These are phyloP conservation scores for Trichosphaerium sp. DNA, from an alignment of 78 protist genomes.

Conservation along the genomic window DNA sequence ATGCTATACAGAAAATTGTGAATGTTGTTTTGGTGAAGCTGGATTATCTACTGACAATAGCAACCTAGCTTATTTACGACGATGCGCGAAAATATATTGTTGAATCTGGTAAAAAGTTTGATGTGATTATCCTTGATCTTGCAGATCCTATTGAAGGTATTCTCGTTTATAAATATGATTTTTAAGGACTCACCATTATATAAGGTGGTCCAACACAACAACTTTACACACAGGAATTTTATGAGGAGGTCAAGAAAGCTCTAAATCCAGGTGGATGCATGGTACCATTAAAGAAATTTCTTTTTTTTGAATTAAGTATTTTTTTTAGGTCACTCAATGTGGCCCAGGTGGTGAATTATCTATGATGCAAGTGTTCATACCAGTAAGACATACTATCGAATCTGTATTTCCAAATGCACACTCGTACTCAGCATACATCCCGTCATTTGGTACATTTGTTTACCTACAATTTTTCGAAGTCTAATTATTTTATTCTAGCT, in stretches of 20 bases:
- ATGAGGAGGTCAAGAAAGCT: constrained; percentile 6
- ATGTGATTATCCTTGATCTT: constrained; percentile 45
- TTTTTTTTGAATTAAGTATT: not conserved
- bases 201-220: constrained; percentile 30
- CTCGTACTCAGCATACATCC: not conserved
- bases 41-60: not conserved
- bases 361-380: constrained; percentile 18
- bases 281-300: constrained; percentile 2
- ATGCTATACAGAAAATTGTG: constrained; percentile 24
- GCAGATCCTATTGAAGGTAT: constrained; percentile 47
- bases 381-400: constrained; percentile 6
- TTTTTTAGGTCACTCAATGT: not conserved
- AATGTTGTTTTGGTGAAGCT: constrained; percentile 24
- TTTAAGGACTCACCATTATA: too few relatives aligned
- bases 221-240: constrained; percentile 32
- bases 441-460: not conserved
- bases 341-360: constrained; percentile 9
- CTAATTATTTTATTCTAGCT: constrained; percentile 19
- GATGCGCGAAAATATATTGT: not conserved
- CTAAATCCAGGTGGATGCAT: constrained; percentile 38
- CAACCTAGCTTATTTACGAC: not conserved
- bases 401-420: constrained; percentile 9
- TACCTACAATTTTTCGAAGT: not conserved
- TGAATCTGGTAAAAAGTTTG: constrained; percentile 3
- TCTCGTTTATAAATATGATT: too few relatives aligned